phyloP scores from a whole-genome alignment of 108 stramenopile species.

The Discostella stelligeroides region DNA sequence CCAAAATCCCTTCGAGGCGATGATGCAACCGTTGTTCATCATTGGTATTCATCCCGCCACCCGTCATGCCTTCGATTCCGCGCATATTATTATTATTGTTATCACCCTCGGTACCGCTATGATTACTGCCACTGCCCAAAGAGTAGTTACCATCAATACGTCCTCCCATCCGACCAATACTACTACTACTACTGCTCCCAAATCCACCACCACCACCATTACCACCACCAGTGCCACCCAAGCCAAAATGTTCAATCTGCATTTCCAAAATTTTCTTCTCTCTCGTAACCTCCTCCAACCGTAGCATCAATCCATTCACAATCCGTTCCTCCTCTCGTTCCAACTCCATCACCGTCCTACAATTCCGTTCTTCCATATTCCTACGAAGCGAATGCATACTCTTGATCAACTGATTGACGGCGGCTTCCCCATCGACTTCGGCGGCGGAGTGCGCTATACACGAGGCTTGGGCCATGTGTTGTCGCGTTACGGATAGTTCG shows the following conservation, averaged over 20 bases:
- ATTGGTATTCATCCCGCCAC: background rate
- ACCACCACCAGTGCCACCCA: too few relatives aligned
- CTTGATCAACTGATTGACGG: constrained; percentile 15
- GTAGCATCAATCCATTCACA: constrained; percentile 31
- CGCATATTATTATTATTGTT: constrained; percentile 14
- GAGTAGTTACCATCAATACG: background rate
- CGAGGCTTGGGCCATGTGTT: constrained; percentile 5
- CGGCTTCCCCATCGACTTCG: constrained; percentile 25
- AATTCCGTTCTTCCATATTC: constrained; percentile 29
- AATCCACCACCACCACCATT: constrained; percentile 3
- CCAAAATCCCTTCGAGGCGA: constrained; percentile 15
- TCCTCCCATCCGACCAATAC: too few relatives aligned
- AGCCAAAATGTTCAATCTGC: constrained; percentile 6
- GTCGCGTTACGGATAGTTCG: constrained; percentile 11
- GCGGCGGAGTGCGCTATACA: constrained; percentile 12
- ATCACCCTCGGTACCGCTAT: background rate
- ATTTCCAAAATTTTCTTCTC: constrained; percentile 48
- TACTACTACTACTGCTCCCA: too few relatives aligned
- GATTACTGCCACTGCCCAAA: constrained; percentile 3
- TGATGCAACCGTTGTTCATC: constrained; percentile 19
- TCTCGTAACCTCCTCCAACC: constrained; percentile 42
- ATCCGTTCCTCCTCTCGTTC: constrained; percentile 45
- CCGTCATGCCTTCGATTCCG: background rate
- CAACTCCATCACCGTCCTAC: constrained; percentile 37
- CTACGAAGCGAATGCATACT: constrained; percentile 13